Conservation (phyloP, 768 basidiomycete genomes). For the Calocera viscosa region DNA sequence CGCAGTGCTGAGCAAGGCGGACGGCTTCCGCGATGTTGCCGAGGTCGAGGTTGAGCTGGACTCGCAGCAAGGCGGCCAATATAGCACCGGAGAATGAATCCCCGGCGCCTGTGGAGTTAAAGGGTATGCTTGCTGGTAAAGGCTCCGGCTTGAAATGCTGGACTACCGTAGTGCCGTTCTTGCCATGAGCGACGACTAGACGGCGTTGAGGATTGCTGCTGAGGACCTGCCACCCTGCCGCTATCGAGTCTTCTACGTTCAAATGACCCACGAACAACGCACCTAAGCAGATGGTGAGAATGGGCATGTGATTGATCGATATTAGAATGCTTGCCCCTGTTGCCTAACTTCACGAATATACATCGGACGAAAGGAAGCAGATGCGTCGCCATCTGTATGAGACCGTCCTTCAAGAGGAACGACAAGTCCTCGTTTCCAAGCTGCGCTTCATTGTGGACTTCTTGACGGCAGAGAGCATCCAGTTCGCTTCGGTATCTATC, state of each 20-base stretch:
- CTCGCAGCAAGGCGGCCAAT: slow-evolving; percentile 45
- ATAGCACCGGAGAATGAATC: slow-evolving; percentile 81
- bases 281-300: slow-evolving; percentile 53
- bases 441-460: slow-evolving; percentile 32
- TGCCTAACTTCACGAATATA: slow-evolving; percentile 27
- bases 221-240: slow-evolving; percentile 37
- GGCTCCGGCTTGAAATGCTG: slow-evolving; percentile 58
- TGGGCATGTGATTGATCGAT: slow-evolving; percentile 21
- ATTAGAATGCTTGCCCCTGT: slow-evolving; percentile 13
- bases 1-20: not conserved
- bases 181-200: slow-evolving; percentile 41
- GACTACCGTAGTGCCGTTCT: slow-evolving; percentile 42
- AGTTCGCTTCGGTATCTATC: slow-evolving; percentile 55
- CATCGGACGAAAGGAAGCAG: slow-evolving; percentile 69
- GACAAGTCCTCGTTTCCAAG: slow-evolving; percentile 35
- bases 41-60: slow-evolving; percentile 18
- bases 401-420: slow-evolving; percentile 56
- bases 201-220: slow-evolving; percentile 37
- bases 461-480: slow-evolving; percentile 41
- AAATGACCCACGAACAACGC: slow-evolving; percentile 32
- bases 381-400: slow-evolving; percentile 67
- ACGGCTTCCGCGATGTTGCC: not conserved
- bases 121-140: slow-evolving; percentile 30
- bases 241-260: slow-evolving; percentile 23
- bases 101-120: slow-evolving; percentile 85